Evolutionary conservation across 768 basidiomycete genomes (phyloP), one percentile per base, ranked within the genome.

Genomic region (Naematelia aurantialba): DNA sequence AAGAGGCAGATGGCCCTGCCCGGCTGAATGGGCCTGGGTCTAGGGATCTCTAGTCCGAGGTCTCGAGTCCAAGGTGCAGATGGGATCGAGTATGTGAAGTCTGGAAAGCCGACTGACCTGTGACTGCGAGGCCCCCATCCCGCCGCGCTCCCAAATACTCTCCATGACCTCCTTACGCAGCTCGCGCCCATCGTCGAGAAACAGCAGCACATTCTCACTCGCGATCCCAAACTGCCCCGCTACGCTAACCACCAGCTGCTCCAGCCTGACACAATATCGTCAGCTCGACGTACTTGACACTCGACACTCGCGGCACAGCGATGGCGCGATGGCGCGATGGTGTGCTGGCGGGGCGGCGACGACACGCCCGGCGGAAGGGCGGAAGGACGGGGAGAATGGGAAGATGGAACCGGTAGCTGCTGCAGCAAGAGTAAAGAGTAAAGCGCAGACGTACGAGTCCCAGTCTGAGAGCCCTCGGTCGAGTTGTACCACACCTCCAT

Each of bases 181-280:
- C 46, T 73, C 69, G 31, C 67, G 19, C n/a, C 67, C 71, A 53
- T 73, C 69, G 21, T 68, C 65, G 19, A 70, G 51, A 51, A 73
- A 73, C 19, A 73, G 54, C 45, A 73, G 46, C 5, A 68, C 50
- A 58, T 70, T 68, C 47, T 61, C 67, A 12, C 52, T 21, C n/a
- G 25, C 25, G 0, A 63, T 25, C 12, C 14, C 44, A 26, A 45
- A 47, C 13, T 14, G 27, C 31, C 14, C 24, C 1, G 65, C 21
- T 4, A 39, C 45, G 19, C 58, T 44, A 14, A 3, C 12, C 10
- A 54, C 21, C 31, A 62, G 51, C 21, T 46, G 26, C 3, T 57
- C 56, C 13, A 62, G 42, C 51, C 61, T 62, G 52, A 27, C 8
- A 21, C 19, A 21, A 47, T 26, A 21, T 19, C 8, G 17, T 39